Evolutionary conservation across 176 grass and related monocot species (phyloP).

Genomic region (Bromus sterilis): DNA sequence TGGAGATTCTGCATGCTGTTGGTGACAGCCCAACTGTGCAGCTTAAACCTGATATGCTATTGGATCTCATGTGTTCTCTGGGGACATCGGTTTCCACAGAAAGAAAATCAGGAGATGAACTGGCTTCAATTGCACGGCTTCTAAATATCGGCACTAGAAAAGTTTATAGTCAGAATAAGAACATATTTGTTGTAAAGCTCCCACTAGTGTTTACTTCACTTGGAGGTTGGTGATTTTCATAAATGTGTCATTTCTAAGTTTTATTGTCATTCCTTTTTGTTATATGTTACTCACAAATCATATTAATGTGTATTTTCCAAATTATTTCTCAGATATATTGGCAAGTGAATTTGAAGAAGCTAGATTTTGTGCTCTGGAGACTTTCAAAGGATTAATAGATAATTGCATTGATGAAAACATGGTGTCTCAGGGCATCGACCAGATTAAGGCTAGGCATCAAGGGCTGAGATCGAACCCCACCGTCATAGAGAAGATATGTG

Average conservation of each 20-base stretch:
- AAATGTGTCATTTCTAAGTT: conserved; percentile 13
- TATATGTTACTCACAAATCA: background rate
- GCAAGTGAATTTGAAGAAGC: conserved; percentile 88
- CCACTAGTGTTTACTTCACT: conserved; percentile 70
- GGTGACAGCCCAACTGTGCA: conserved; percentile 51
- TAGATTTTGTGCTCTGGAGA: conserved; percentile 66
- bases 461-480: conserved; percentile 55
- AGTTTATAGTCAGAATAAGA: conserved; percentile 61
- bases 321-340: conserved; percentile 62
- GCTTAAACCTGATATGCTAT: conserved; percentile 52
- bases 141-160: conserved; percentile 59
- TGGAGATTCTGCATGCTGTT: conserved; percentile 72
- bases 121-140: conserved; percentile 69
- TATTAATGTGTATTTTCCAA: background rate
- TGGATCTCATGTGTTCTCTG: conserved; percentile 70
- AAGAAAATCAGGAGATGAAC: conserved; percentile 72
- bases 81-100: conserved; percentile 50
- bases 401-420: conserved; percentile 69
- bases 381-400: conserved; percentile 62
- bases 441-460: conserved; percentile 62
- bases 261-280: background rate
- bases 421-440: conserved; percentile 54
- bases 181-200: conserved; percentile 61
- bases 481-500: conserved; percentile 90
- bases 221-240: conserved; percentile 54